Conservation (phyloP, 2,329 filamentous ascomycete genomes). For the Fusarium nanum region DNA sequence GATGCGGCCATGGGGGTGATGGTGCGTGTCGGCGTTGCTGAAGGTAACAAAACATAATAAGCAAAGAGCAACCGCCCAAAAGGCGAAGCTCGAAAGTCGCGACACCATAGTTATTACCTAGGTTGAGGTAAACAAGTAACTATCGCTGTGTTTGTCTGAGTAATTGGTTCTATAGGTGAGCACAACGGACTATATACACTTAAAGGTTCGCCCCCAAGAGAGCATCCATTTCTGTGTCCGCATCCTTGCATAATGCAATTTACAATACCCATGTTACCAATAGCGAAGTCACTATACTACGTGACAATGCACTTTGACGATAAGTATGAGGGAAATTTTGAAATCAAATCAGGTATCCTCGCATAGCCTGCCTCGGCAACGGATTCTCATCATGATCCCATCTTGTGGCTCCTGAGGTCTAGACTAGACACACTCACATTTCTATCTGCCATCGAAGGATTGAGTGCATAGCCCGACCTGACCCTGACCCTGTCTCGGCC, state of each 20-base stretch:
- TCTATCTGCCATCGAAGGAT: neutral
- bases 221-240: neutral
- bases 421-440: neutral
- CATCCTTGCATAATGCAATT: neutral
- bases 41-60: conserved; percentile 2
- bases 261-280: neutral
- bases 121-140: neutral
- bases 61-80: neutral
- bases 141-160: neutral
- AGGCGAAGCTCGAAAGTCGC: neutral
- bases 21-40: neutral
- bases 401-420: neutral
- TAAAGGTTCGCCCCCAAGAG: neutral
- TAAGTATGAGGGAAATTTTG: neutral
- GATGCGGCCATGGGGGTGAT: neutral
- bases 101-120: neutral
- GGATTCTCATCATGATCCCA: neutral
- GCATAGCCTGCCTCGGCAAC: neutral
- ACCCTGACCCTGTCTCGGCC: neutral
- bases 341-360: too few relatives aligned
- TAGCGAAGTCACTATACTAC: neutral
- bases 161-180: neutral
- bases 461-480: neutral
- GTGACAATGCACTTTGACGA: neutral
- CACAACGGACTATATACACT: neutral